phyloP scores from a whole-genome alignment of 805 yeast genomes.

The Ogataea henricii region DNA sequence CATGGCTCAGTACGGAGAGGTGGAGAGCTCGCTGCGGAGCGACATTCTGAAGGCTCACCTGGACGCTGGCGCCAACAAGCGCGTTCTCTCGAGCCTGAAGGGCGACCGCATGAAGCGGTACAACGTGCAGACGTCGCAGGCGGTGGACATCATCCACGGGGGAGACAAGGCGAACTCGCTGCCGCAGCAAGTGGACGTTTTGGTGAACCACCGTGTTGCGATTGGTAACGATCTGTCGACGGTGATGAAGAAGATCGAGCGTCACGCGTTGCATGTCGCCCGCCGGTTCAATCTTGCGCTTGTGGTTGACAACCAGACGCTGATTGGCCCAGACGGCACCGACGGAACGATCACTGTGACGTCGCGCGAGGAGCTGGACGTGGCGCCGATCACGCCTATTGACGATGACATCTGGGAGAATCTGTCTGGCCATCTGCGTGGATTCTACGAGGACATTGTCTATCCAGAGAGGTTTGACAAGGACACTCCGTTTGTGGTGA shows the following conservation, averaged over 20 bases:
- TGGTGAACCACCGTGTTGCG: conserved; percentile 65
- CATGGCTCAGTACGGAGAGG: conserved; percentile 52
- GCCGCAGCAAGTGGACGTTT: conserved; percentile 60
- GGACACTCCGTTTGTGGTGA: conserved; percentile 35
- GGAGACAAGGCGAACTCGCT: conserved; percentile 78
- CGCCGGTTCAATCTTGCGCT: conserved; percentile 51
- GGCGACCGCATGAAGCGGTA: conserved; percentile 29
- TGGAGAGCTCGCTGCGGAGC: conserved; percentile 30
- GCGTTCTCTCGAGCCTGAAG: conserved; percentile 27
- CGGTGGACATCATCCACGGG: conserved; percentile 66
- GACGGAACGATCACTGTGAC: conserved; percentile 30
- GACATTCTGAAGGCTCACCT: conserved; percentile 41
- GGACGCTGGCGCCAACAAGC: conserved; percentile 37
- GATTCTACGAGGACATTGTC: conserved; percentile 58
- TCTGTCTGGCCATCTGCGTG: conserved; percentile 63
- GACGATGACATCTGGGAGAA: conserved; percentile 50
- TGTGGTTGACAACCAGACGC: conserved; percentile 37
- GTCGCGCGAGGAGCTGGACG: conserved; percentile 33
- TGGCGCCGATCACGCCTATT: conserved; percentile 49
- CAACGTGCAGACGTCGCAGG: conserved; percentile 62
- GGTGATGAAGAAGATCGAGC: conserved; percentile 40
- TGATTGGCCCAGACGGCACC: conserved; percentile 19
- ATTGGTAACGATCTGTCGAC: conserved; percentile 52
- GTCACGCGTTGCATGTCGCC: conserved; percentile 45
- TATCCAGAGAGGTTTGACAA: conserved; percentile 29